Conservation (phyloP, 2,329 filamentous ascomycete genomes). For the Fusarium compactum region DNA sequence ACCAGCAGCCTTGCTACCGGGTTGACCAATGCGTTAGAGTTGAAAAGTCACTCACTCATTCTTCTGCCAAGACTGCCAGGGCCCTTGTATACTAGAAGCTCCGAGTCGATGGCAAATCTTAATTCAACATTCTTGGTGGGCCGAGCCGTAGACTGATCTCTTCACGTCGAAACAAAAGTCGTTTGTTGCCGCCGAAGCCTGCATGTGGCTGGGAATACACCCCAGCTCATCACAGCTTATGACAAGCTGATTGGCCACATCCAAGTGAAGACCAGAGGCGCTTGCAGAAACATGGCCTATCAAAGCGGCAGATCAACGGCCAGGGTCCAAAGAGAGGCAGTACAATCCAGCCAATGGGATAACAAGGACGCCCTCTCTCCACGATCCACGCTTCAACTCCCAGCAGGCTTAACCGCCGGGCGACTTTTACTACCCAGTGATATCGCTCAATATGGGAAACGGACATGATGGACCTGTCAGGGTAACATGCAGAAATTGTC, state of each 20-base stretch:
- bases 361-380: conserved; percentile 27
- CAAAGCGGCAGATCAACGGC: conserved; percentile 37
- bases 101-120: conserved; percentile 16
- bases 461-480: conserved; percentile 25
- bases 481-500: conserved; percentile 29
- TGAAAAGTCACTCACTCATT: conserved; percentile 33
- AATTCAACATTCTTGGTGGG: conserved; percentile 23
- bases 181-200: conserved; percentile 60
- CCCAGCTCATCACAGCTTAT: conserved; percentile 49
- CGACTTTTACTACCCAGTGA: conserved; percentile 31
- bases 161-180: conserved; percentile 48
- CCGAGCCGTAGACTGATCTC: conserved; percentile 10
- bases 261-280: conserved; percentile 38
- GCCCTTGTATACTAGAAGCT: not conserved
- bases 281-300: conserved; percentile 44
- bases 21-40: conserved; percentile 5
- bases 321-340: conserved; percentile 35
- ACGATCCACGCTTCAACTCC: conserved; percentile 38
- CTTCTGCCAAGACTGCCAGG: conserved; percentile 15
- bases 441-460: conserved; percentile 15
- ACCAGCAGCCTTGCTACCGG: not conserved
- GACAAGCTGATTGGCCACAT: conserved; percentile 55
- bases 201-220: conserved; percentile 56
- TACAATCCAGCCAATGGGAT: conserved; percentile 37
- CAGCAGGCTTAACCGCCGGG: conserved; percentile 41